These are phyloP conservation scores for Pythium guiyangense DNA, from an alignment of 352 stramenopile species.

Conservation along the genomic window DNA sequence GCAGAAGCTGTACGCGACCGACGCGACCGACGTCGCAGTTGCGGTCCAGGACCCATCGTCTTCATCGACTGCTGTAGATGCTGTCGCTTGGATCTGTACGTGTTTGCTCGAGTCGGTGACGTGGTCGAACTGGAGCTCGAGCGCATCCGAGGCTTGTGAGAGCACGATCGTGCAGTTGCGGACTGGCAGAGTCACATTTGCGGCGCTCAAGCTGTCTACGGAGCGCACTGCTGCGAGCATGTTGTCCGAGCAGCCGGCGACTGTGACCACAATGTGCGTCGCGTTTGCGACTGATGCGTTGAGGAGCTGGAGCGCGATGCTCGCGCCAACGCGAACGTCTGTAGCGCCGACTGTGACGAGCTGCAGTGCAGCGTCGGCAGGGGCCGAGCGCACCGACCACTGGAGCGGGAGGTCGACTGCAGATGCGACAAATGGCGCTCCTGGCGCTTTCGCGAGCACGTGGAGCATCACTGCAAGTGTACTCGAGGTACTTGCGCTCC, in stretches of 20 bases:
- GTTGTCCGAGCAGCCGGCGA: constrained; percentile 8
- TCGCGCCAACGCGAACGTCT: not conserved
- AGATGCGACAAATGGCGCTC: constrained; percentile 1
- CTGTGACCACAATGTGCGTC: constrained; percentile 3
- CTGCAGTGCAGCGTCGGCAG: not conserved
- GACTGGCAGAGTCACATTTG: not conserved
- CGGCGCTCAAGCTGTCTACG: too few species aligned
- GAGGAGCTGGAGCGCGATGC: constrained; percentile 3
- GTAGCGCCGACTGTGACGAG: constrained; percentile 8
- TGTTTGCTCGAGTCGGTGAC: not conserved
- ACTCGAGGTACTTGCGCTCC: not conserved
- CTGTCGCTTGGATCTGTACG: constrained; percentile 8
- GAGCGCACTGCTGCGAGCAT: not conserved
- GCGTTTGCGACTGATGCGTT: not conserved
- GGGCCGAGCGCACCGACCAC: constrained; percentile 11
- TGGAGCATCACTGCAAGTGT: constrained; percentile 2
- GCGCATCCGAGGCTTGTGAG: not conserved
- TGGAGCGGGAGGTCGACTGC: constrained; percentile 13
- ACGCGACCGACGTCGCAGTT: not conserved
- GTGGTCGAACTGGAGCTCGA: constrained; percentile 10
- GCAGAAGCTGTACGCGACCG: constrained; percentile 15
- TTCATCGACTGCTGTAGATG: not conserved
- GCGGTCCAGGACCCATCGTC: constrained; percentile 8
- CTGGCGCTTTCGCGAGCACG: constrained; percentile 4
- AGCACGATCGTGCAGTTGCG: constrained; percentile 16